Base-by-base conservation (phyloP, 352 stramenopile genomes). In the Hyaloperonospora brassicae region DNA sequence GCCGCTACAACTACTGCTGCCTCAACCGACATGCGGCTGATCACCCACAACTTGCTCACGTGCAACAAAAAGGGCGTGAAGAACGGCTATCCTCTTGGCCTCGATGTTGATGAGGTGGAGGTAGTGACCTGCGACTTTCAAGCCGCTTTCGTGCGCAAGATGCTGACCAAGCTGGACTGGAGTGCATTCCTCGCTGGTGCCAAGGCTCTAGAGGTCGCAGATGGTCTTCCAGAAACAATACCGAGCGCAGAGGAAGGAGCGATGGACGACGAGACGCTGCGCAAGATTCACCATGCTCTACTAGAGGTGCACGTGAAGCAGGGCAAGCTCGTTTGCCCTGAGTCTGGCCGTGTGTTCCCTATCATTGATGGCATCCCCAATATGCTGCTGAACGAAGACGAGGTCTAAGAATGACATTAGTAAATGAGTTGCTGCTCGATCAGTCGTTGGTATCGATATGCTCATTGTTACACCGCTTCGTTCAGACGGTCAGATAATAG, bases 291-390 rank as follows among this genome's bases (percentile, higher is more conserved):
- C 64, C 77, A 93, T 47, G 84, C 86, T 42, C 67, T 98, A 46
- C 52, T 97, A 57, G 91, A 98, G 49, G 79, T 99, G 52, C 95
- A 98, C 59, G 89, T 99, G 22, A 86, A 98, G 59, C 88, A 98
- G 62, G 97, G 96, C 30, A 84, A 84, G 48, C 81, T 99, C 31
- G 64, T 98, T 10, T 99, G 97, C 62, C 95, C 96, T 12, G 92
- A 98, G 76, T 98, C 95, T 13, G 93, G 91, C 25, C 84, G 96
- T 13, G 87, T 89, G 50, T 99, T 98, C 72, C 86, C 92, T 17
- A 96, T 99, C 49, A 87, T 97, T 47, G 89, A 98, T 52, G 84
- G 93, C 54, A 98, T 99, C 66, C 95, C 96, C 7, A 98, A 98
- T 76, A 98, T 99, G 95, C 85, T 98, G 40, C 59, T 95, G 57